phyloP scores from a whole-genome alignment of 768 basidiomycete genomes.

The Dacryopinax primogenitus region DNA sequence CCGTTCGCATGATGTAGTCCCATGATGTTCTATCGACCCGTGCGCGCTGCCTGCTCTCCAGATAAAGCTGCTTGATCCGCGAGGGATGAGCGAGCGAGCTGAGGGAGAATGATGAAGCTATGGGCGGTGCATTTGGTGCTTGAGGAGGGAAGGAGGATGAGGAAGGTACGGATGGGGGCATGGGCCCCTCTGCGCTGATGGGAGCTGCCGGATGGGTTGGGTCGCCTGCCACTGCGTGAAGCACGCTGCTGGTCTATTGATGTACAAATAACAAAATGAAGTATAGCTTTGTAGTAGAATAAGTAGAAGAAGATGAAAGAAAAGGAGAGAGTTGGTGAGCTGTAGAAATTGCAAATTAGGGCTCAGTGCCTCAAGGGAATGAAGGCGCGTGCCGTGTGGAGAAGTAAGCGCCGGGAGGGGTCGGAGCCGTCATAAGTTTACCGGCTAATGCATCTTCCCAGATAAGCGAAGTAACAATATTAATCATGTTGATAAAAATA shows the following conservation, averaged over 20 bases:
- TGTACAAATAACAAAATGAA: too few relatives aligned
- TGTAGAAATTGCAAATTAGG: neutral
- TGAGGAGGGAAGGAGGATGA: neutral
- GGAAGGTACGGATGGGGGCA: neutral
- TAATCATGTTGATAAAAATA: neutral
- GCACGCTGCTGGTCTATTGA: too few relatives aligned
- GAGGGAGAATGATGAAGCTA: neutral
- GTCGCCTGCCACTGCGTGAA: too few relatives aligned
- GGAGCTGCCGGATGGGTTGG: too few relatives aligned
- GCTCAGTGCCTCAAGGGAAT: neutral
- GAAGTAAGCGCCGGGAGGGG: neutral
- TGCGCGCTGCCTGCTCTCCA: neutral
- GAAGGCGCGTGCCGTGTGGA: neutral
- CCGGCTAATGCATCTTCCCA: neutral
- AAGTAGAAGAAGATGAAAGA: too few relatives aligned
- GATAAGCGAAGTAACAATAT: neutral
- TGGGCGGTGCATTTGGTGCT: neutral
- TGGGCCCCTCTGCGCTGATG: neutral
- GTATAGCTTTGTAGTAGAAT: too few relatives aligned
- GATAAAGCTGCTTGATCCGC: neutral
- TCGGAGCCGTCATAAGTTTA: neutral
- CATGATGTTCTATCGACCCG: neutral
- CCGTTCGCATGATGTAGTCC: conserved; percentile 60
- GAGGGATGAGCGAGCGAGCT: neutral
- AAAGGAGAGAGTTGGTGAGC: neutral